A percentile compares a stretch with the other conserved stretches of the same genome.
Evolutionary conservation across 2,329 filamentous ascomycete genomes (phyloP).

Genomic region (Mollisiaceae sp.): DNA sequence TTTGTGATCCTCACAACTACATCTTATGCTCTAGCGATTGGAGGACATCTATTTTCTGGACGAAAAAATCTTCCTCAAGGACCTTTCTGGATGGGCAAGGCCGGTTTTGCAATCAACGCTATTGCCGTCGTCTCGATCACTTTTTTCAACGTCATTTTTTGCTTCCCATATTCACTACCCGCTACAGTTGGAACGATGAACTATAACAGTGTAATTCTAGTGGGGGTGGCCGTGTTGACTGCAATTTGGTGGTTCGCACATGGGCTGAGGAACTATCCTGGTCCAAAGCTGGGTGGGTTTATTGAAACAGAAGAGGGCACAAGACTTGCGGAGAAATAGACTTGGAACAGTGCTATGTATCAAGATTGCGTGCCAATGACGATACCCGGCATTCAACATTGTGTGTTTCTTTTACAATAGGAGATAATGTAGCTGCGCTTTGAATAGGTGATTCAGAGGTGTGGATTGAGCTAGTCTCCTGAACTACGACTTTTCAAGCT

Average conservation of each 20-base stretch:
- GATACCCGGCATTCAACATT: background rate
- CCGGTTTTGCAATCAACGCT: conserved; percentile 55
- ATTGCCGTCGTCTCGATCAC: conserved; percentile 60
- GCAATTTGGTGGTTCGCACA: conserved; percentile 15
- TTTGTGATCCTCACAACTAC: conserved; percentile 58
- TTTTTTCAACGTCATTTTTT: conserved; percentile 59
- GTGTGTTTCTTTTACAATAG: background rate
- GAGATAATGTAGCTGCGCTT: background rate
- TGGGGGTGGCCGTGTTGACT: conserved; percentile 10
- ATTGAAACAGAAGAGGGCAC: background rate
- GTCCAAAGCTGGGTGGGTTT: conserved; percentile 1
- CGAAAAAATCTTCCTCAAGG: conserved; percentile 55
- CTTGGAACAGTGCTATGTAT: background rate
- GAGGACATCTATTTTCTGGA: conserved; percentile 56
- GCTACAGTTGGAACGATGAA: conserved; percentile 13
- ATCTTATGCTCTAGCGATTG: conserved; percentile 67
- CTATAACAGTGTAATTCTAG: conserved; percentile 21
- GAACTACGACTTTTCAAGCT: too few relatives aligned
- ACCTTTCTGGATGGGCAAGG: conserved; percentile 58
- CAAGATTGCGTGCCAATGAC: background rate
- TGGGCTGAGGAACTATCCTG: background rate
- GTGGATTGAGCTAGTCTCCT: too few relatives aligned
- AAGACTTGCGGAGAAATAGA: conserved; percentile 1
- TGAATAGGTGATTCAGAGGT: too few relatives aligned
- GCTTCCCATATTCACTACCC: conserved; percentile 11